Conservation (phyloP, 306 rosid species). For the Echinosophora koreensis region DNA sequence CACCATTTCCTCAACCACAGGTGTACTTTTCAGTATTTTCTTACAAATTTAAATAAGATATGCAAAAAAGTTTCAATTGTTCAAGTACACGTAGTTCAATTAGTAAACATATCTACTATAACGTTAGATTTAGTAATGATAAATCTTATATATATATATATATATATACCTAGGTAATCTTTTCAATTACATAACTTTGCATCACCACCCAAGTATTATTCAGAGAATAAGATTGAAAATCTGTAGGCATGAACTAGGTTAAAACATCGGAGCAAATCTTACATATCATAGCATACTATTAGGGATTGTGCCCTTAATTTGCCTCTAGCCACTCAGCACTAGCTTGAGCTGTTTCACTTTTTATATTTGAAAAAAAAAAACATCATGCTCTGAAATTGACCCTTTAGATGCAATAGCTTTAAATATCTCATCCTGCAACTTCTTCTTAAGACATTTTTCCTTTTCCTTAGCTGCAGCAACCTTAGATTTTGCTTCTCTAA, state of each 20-base stretch:
- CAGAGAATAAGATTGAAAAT: not conserved
- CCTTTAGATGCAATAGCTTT: constrained; percentile 49
- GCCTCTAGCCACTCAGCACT: constrained; percentile 62
- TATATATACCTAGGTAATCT: not conserved
- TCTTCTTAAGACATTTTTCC: constrained; percentile 44
- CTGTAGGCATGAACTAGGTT: not conserved
- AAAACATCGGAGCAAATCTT: constrained; percentile 6
- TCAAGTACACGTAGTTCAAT: no score
- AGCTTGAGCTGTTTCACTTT: constrained; percentile 62
- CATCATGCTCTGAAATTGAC: constrained; percentile 38
- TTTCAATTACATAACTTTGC: not conserved
- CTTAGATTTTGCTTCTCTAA: constrained; percentile 43
- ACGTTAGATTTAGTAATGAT: not conserved
- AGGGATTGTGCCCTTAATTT: constrained; percentile 48
- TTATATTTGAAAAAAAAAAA: constrained; percentile 48
- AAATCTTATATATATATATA: not conserved
- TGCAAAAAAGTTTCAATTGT: no score
- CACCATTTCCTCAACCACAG: no score
- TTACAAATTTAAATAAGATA: no score
- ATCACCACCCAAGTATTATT: not conserved
- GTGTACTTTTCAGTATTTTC: no score
- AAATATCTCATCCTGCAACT: constrained; percentile 50
- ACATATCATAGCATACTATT: constrained; percentile 54
- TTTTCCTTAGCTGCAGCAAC: constrained; percentile 51
- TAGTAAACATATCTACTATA: no score